Conservation (phyloP, 768 basidiomycete species). For the Amanita rubescens region DNA sequence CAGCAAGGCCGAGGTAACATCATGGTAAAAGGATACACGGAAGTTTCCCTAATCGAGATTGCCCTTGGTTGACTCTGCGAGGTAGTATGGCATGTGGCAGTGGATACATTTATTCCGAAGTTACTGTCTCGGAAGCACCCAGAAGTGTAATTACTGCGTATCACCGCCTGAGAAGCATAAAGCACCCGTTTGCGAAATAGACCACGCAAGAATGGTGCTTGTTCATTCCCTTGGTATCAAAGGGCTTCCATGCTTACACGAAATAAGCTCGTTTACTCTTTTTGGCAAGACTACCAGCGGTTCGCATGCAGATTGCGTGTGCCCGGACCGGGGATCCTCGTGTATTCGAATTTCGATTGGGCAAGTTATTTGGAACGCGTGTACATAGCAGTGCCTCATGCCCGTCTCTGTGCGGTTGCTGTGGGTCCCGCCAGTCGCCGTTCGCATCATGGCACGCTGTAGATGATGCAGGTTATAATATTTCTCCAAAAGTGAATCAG, state of each 20-base stretch:
- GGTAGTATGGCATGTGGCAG: slow-evolving; percentile 26
- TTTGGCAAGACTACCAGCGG: not conserved
- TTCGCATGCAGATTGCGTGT: slow-evolving; percentile 1
- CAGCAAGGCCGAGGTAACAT: slow-evolving; percentile 11
- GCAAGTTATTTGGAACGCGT: slow-evolving; percentile 1
- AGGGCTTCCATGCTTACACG: not conserved
- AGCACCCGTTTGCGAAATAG: not conserved
- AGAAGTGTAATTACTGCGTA: slow-evolving; percentile 1
- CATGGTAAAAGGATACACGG: slow-evolving; percentile 7
- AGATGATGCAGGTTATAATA: not conserved
- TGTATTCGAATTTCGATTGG: slow-evolving; percentile 1
- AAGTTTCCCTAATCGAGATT: slow-evolving; percentile 15
- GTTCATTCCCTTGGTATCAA: slow-evolving; percentile 7
- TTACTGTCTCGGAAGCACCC: slow-evolving; percentile 9
- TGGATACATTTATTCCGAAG: slow-evolving; percentile 29
- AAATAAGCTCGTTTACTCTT: slow-evolving; percentile 1
- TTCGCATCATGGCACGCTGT: not conserved
- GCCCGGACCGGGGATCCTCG: slow-evolving; percentile 9
- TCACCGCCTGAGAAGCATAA: slow-evolving; percentile 4
- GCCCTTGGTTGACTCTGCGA: slow-evolving; percentile 7
- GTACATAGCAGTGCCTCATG: slow-evolving; percentile 1
- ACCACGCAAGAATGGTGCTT: not conserved
- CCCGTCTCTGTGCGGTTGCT: not conserved
- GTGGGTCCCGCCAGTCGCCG: not conserved
- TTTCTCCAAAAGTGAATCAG: not conserved